Percentiles rank a stretch among this genome's conserved stretches.
Conservation (phyloP, 345 rosid genomes). For the Psidium friedrichsthalianum region DNA sequence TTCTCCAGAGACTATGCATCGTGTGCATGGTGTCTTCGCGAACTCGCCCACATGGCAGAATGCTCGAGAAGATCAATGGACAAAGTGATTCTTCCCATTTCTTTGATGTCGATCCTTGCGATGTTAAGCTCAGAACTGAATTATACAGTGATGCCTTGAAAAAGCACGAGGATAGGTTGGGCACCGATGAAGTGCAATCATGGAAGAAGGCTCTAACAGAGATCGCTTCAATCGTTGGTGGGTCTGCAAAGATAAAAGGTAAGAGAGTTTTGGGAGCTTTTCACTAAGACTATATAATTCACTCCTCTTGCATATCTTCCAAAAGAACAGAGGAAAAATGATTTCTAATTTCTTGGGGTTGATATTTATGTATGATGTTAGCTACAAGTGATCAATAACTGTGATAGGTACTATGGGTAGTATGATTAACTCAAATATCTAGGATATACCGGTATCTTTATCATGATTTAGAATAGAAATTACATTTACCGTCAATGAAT, state of each 20-base stretch:
- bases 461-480: not conserved
- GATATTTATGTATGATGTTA: not conserved
- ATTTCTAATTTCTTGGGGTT: not conserved
- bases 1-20: slow-evolving; percentile 1
- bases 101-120: not conserved
- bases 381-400: too few species aligned
- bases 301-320: not conserved
- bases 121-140: not conserved
- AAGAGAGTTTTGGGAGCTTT: not conserved
- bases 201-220: not conserved
- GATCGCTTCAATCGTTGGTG: not conserved
- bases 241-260: not conserved
- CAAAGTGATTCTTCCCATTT: not conserved
- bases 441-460: too few species aligned
- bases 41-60: not conserved
- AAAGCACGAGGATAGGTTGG: not conserved
- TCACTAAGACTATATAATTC: not conserved
- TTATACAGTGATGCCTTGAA: not conserved
- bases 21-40: not conserved
- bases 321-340: not conserved
- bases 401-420: too few species aligned
- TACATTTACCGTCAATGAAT: not conserved
- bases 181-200: not conserved
- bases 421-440: too few species aligned
- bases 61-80: not conserved